phyloP scores from a whole-genome alignment of 345 rosid species.

The Salix koriyanagi region DNA sequence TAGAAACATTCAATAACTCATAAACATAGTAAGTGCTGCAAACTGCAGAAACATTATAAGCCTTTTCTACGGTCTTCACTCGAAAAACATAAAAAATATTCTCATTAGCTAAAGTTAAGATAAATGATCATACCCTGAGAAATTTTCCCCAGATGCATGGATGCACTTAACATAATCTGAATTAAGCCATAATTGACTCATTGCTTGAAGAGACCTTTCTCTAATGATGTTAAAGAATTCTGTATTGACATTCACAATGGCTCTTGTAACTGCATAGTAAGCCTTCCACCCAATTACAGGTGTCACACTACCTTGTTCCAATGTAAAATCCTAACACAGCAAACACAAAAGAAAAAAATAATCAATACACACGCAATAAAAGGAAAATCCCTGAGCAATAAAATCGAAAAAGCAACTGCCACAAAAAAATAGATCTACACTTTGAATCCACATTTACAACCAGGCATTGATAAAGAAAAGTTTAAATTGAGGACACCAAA shows the following conservation, averaged over 20 bases:
- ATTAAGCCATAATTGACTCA: constrained; percentile 81
- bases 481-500: background rate
- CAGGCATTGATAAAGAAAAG: background rate
- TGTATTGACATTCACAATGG: constrained; percentile 70
- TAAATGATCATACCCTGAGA: constrained; percentile 66
- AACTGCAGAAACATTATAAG: background rate
- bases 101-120: background rate
- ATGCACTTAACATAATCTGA: constrained; percentile 91
- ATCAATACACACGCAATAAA: constrained; percentile 3
- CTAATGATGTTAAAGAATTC: constrained; percentile 79
- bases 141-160: constrained; percentile 76
- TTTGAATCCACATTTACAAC: background rate
- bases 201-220: constrained; percentile 65
- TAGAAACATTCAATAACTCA: background rate
- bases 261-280: constrained; percentile 94
- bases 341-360: background rate
- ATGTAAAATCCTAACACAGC: constrained; percentile 70
- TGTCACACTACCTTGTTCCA: constrained; percentile 75
- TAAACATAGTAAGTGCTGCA: background rate
- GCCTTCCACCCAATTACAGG: constrained; percentile 96
- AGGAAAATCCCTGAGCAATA: background rate
- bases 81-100: background rate
- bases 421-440: background rate
- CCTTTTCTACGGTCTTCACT: too few relatives aligned
- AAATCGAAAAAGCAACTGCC: background rate